Evolutionary conservation across 352 stramenopile genomes (phyloP).

Genomic region (Phytophthora tubulina): DNA sequence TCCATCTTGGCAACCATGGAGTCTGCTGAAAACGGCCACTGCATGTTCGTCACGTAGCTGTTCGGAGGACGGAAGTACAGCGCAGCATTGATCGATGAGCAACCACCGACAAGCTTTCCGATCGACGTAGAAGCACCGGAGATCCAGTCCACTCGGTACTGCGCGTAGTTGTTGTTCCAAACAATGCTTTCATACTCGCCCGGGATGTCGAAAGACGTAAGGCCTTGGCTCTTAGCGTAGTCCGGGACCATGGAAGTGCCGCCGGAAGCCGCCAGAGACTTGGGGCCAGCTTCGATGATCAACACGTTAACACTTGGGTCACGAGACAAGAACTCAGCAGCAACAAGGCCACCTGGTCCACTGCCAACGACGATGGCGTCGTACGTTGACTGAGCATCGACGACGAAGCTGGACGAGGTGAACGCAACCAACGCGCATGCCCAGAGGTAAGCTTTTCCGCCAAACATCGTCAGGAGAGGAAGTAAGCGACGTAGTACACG

Average conservation of each 20-base stretch:
- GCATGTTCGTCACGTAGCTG: conserved; percentile 52
- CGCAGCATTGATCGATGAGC: conserved; percentile 81
- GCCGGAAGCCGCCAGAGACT: conserved; percentile 54
- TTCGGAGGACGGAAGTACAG: conserved; percentile 80
- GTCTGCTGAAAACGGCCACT: conserved; percentile 52
- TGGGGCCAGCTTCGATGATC: conserved; percentile 65
- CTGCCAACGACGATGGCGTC: conserved; percentile 70
- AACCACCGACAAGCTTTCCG: conserved; percentile 84
- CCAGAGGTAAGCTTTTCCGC: conserved; percentile 39
- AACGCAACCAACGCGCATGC: conserved; percentile 33
- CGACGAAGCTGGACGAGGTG: conserved; percentile 19
- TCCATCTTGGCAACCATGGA: conserved; percentile 72
- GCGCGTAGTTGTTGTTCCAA: conserved; percentile 45
- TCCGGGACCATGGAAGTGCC: conserved; percentile 50
- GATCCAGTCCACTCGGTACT: conserved; percentile 62
- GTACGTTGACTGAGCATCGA: conserved; percentile 49
- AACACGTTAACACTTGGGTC: conserved; percentile 63
- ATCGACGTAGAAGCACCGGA: conserved; percentile 49
- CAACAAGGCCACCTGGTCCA: conserved; percentile 67
- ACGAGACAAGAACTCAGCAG: conserved; percentile 67
- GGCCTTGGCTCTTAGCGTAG: conserved; percentile 50
- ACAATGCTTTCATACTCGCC: conserved; percentile 67
- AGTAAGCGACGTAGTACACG: not conserved
- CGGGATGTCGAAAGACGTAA: conserved; percentile 78
- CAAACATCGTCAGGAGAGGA: conserved; percentile 25